Base-by-base conservation (phyloP, 2,329 filamentous ascomycete species). In the Hypoxylon sp. region DNA sequence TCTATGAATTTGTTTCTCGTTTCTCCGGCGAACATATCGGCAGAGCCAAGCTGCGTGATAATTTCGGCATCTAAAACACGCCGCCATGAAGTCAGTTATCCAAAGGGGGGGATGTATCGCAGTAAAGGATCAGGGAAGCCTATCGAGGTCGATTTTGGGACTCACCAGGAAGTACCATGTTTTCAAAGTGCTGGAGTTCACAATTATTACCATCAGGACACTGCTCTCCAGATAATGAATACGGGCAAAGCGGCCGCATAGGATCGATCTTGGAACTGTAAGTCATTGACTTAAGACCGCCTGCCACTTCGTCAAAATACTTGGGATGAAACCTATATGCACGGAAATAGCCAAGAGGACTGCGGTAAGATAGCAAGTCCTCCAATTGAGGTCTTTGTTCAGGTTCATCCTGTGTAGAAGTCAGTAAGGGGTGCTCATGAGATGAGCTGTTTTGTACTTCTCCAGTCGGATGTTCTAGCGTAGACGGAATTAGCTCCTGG, bases 261-360 rank as follows among this genome's bases (percentile, higher is more conserved):
- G 89, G 84, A 76, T 97, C 89, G 79, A 99, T 97, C 72, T 90
- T 90, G 79, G 97, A 92, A 81, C 93, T 97, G 81, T 95, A 98
- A 45, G 94, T 98, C 82, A 96, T 85, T 69, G 96, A 98, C 76
- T 91, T 90, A 75, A 94, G 90, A 45, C 95, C 95, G 67, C 90
- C 91, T 60, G 87, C 77, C 61, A 97, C 89, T 61, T 87, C 82
- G 52, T 90, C 79, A 70, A 84, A 82, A 80, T 90, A 98, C 54
- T 87, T 83, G 30, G 93, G 92, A 76, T 98, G 94, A 77, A 95
- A 97, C 72, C 95, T 93, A 80, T 92, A 99, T 37, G 92, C 91
- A 77, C 89, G 93, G 79, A 98, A 97, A 72, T 87, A 87, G 71
- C 87, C 88, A 65, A 99, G 83, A 30, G 94, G 92, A 75, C 93